phyloP scores from a whole-genome alignment of 495 filamentous ascomycete species.

The Lophiostoma macrostomum region DNA sequence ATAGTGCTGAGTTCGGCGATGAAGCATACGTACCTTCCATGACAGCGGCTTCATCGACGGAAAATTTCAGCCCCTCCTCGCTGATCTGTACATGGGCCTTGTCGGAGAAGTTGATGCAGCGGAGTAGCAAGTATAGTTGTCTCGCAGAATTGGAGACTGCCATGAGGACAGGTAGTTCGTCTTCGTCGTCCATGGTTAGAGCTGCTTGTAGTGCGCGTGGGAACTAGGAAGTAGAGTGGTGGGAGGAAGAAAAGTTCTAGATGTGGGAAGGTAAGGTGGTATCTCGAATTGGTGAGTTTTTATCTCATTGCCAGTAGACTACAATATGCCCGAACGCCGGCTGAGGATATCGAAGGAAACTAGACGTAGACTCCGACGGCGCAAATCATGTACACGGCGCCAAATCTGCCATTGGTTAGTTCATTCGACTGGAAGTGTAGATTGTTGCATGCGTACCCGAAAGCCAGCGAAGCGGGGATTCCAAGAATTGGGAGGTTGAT shows the following conservation, averaged over 20 bases:
- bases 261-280: not conserved
- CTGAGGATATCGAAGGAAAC: slow-evolving; percentile 28
- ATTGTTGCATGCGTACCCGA: slow-evolving; percentile 65
- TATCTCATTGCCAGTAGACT: slow-evolving; percentile 32
- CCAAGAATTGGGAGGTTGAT: slow-evolving; percentile 73
- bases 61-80: slow-evolving; percentile 77
- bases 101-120: slow-evolving; percentile 76
- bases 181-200: slow-evolving; percentile 27
- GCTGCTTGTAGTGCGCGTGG: slow-evolving; percentile 7
- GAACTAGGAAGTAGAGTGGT: not conserved
- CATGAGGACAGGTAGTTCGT: slow-evolving; percentile 61
- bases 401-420: slow-evolving; percentile 60
- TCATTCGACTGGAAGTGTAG: slow-evolving; percentile 10
- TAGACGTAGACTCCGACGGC: slow-evolving; percentile 98
- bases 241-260: not conserved
- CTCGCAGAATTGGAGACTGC: slow-evolving; percentile 83
- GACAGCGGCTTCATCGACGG: slow-evolving; percentile 75
- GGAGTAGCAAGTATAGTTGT: slow-evolving; percentile 84
- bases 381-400: slow-evolving; percentile 96
- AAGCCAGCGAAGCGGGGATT: slow-evolving; percentile 78
- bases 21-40: slow-evolving; percentile 63
- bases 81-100: slow-evolving; percentile 84
- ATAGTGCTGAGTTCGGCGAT: not conserved
- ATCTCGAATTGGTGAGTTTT: slow-evolving; percentile 20
- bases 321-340: slow-evolving; percentile 33